These are phyloP conservation scores for Dryadomyces quercivorus DNA, from an alignment of 2,329 filamentous ascomycete species.

Conservation along the genomic window DNA sequence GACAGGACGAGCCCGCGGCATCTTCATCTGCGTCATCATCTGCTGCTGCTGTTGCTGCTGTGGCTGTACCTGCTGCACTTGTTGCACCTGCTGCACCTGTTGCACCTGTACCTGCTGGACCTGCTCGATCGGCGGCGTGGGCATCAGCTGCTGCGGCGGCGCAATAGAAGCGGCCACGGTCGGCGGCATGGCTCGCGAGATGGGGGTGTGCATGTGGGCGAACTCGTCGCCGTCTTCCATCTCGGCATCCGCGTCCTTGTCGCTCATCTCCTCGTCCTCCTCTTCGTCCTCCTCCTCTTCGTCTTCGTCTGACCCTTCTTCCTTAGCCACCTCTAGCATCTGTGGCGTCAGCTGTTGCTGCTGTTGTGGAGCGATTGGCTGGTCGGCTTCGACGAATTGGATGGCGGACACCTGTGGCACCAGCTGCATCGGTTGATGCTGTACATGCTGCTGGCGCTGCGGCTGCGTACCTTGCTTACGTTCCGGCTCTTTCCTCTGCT, in stretches of 20 bases:
- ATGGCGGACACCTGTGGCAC: background rate
- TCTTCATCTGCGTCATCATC: background rate
- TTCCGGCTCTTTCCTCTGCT: constrained; percentile 7
- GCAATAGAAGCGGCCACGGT: constrained; percentile 13
- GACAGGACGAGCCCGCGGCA: constrained; percentile 20
- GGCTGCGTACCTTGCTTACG: constrained; percentile 1
- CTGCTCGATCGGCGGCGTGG: constrained; percentile 15
- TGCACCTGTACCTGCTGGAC: background rate
- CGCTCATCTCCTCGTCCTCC: constrained; percentile 30
- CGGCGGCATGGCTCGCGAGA: constrained; percentile 10
- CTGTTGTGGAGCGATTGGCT: background rate
- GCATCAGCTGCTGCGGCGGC: constrained; percentile 13
- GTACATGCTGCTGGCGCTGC: background rate
- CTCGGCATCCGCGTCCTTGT: constrained; percentile 29
- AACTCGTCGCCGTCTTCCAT: constrained; percentile 50
- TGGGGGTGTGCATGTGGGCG: constrained; percentile 33
- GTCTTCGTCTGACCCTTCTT: background rate
- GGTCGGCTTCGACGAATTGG: background rate
- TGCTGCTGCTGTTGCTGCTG: too few species aligned
- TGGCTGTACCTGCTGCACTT: too few species aligned
- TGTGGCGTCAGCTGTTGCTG: constrained; percentile 10
- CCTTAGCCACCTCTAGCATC: background rate
- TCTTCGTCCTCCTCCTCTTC: constrained; percentile 1
- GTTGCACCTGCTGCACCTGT: too few species aligned
- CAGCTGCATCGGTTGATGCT: background rate